These are phyloP conservation scores for Fusarium acutatum DNA, from an alignment of 2,329 filamentous ascomycete genomes.

Conservation along the genomic window DNA sequence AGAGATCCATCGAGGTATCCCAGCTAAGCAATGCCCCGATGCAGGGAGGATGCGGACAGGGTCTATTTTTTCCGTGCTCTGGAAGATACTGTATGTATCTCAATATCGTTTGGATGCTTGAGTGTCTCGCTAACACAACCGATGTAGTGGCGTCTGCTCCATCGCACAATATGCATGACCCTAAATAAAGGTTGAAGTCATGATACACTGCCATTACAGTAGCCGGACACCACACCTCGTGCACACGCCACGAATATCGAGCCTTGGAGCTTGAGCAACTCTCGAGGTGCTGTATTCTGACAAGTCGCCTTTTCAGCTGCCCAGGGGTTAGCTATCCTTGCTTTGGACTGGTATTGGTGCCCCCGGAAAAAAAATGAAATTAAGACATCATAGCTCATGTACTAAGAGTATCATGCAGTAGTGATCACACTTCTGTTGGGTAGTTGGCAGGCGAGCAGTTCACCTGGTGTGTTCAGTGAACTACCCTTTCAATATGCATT, in stretches of 20 bases:
- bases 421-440: conserved; percentile 1
- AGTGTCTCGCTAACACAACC: not conserved
- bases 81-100: not conserved
- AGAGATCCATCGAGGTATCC: not conserved
- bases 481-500: not conserved
- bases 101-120: not conserved
- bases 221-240: not conserved
- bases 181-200: not conserved
- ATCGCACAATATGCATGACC: not conserved
- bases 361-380: conserved; percentile 1
- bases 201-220: not conserved
- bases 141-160: not conserved
- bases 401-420: conserved; percentile 22
- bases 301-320: conserved; percentile 22
- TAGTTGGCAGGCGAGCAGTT: not conserved
- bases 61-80: not conserved
- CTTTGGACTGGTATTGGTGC: conserved; percentile 23
- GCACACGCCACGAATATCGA: not conserved
- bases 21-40: not conserved
- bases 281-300: not conserved
- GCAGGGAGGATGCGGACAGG: not conserved
- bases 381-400: conserved; percentile 4
- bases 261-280: not conserved
- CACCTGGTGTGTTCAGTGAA: not conserved
- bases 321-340: conserved; percentile 22